These are phyloP conservation scores for Atkinsonella texensis DNA, from an alignment of 2,329 filamentous ascomycete species.

Conservation along the genomic window DNA sequence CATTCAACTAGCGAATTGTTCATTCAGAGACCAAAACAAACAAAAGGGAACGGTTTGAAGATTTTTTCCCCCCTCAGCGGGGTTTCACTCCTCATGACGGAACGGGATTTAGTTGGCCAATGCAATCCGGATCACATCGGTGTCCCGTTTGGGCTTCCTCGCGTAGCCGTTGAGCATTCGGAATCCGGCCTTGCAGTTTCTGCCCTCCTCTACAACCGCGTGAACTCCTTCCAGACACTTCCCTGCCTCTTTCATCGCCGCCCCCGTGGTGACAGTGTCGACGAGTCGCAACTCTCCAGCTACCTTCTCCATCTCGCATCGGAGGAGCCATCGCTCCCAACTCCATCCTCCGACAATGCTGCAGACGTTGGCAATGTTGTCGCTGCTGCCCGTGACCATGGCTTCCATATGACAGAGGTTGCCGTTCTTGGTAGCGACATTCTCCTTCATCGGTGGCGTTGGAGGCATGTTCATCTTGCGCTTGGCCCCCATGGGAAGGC, in stretches of 20 bases:
- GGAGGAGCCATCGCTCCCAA: slow-evolving; percentile 95
- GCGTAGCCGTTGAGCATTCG: slow-evolving; percentile 52
- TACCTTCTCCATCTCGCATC: slow-evolving; percentile 69
- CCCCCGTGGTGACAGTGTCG: slow-evolving; percentile 38
- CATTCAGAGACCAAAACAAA: slow-evolving; percentile 7
- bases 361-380: slow-evolving; percentile 60
- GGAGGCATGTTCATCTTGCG: slow-evolving; percentile 19
- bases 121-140: slow-evolving; percentile 27
- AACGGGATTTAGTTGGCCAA: slow-evolving; percentile 13
- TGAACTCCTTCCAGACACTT: slow-evolving; percentile 49
- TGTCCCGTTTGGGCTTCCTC: slow-evolving; percentile 41
- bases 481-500: slow-evolving; percentile 64
- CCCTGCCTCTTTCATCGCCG: slow-evolving; percentile 42
- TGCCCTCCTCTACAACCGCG: slow-evolving; percentile 51
- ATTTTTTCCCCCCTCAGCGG: slow-evolving; percentile 5
- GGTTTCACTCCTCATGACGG: not conserved
- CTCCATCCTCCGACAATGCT: slow-evolving; percentile 78
- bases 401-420: slow-evolving; percentile 46
- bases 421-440: slow-evolving; percentile 27
- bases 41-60: slow-evolving; percentile 11
- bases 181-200: slow-evolving; percentile 45
- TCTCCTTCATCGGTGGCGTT: slow-evolving; percentile 21
- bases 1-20: not conserved
- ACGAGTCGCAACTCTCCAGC: slow-evolving; percentile 51
- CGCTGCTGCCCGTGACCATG: slow-evolving; percentile 53